Evolutionary conservation across 352 stramenopile species (phyloP).

Genomic region (Phytophthora idaei): DNA sequence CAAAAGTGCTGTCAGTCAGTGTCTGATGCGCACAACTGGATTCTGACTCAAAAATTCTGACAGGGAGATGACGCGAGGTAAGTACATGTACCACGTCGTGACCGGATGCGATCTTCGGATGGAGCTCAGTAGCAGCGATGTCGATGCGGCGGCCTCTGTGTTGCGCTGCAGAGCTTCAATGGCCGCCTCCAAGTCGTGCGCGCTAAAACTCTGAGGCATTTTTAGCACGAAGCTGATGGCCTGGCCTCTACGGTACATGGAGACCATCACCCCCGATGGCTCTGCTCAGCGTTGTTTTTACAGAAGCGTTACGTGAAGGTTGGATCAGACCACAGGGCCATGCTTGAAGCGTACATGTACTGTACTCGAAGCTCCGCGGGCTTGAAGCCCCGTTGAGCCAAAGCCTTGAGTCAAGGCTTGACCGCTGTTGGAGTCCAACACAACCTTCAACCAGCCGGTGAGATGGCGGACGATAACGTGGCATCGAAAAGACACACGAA

Average conservation of each 20-base stretch:
- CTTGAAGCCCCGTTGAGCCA: too few relatives aligned
- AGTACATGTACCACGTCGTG: not conserved
- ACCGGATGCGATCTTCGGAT: constrained; percentile 1
- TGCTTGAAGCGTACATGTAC: not conserved
- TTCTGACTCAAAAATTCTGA: not conserved
- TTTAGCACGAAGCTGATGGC: too few relatives aligned
- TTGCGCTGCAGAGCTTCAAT: too few relatives aligned
- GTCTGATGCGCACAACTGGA: not conserved
- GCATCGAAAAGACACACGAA: not conserved
- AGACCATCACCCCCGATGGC: too few relatives aligned
- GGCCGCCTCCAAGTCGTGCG: too few relatives aligned
- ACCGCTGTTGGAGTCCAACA: too few relatives aligned
- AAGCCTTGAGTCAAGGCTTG: too few relatives aligned
- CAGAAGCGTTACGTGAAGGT: not conserved
- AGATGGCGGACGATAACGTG: not conserved
- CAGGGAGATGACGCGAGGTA: not conserved
- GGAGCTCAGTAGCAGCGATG: too few relatives aligned
- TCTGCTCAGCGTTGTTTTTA: not conserved
- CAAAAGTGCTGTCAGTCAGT: not conserved
- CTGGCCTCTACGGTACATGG: too few relatives aligned
- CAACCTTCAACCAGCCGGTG: not conserved
- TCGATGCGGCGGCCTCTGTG: too few relatives aligned
- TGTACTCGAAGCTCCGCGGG: too few relatives aligned
- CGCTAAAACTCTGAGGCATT: too few relatives aligned
- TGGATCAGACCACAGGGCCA: not conserved